A percentile compares a stretch with the other conserved stretches of the same genome.
Evolutionary conservation across 441 rosid genomes (phyloP).

Genomic region (Populus hybrid): DNA sequence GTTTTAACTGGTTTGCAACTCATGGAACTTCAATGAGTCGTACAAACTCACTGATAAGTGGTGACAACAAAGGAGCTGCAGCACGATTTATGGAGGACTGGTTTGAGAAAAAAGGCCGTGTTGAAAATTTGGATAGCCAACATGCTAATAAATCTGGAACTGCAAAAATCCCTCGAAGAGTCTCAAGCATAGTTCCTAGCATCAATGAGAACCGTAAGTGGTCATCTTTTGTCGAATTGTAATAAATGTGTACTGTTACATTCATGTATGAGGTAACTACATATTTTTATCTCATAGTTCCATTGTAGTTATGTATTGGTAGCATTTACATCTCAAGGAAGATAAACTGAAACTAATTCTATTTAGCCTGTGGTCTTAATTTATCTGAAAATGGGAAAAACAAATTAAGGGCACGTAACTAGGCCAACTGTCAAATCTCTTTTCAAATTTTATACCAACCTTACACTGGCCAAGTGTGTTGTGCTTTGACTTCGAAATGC

Average conservation of each 20-base stretch:
- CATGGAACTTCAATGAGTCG: slow-evolving; percentile 99
- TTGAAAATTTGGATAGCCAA: background rate
- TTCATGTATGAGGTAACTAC: background rate
- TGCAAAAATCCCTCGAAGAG: slow-evolving; percentile 58
- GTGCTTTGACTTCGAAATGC: background rate
- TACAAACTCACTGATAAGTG: slow-evolving; percentile 84
- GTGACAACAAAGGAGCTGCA: slow-evolving; percentile 97
- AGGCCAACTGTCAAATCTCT: background rate
- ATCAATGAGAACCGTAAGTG: slow-evolving; percentile 54
- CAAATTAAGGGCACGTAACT: background rate
- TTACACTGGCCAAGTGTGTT: background rate
- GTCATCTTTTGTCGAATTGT: background rate
- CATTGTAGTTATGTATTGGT: background rate
- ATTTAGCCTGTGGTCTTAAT: background rate
- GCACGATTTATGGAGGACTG: slow-evolving; percentile 93
- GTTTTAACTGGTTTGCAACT: slow-evolving; percentile 96
- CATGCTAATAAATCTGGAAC: slow-evolving; percentile 28
- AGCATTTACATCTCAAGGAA: background rate
- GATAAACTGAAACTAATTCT: background rate
- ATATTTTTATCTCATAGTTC: background rate
- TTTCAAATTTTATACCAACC: background rate
- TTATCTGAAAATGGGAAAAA: background rate
- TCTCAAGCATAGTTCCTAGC: slow-evolving; percentile 53
- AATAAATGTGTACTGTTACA: background rate
- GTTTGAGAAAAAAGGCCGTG: slow-evolving; percentile 46